Evolutionary conservation across 441 rosid species (phyloP).

Genomic region (Viola pubescens): DNA sequence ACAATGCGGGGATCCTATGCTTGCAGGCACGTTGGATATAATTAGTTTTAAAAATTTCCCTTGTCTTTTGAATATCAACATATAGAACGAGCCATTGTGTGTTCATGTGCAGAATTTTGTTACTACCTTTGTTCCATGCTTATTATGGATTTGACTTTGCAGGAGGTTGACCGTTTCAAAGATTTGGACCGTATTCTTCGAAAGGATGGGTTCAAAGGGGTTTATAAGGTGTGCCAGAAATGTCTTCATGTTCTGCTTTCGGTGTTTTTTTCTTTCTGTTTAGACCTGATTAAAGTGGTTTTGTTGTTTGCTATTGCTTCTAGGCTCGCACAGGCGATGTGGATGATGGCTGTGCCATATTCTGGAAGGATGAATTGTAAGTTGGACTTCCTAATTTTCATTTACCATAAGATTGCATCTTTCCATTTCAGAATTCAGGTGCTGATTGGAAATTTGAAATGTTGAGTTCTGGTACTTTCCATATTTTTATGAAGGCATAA

Average conservation of each 20-base stretch:
- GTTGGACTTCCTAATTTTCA: conserved; percentile 7
- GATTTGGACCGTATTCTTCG: conserved; percentile 50
- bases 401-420: not conserved
- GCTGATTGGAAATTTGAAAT: not conserved
- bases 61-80: not conserved
- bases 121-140: too few species aligned
- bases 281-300: conserved; percentile 10
- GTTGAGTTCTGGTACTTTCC: not conserved
- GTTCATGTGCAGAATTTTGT: too few species aligned
- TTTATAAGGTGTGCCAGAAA: conserved; percentile 53
- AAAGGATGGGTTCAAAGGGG: conserved; percentile 65
- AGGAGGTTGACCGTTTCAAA: conserved; percentile 90
- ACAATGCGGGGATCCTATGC: conserved; percentile 70
- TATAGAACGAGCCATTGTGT: too few species aligned
- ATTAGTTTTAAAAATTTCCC: not conserved
- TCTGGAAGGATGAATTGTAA: conserved; percentile 77
- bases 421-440: not conserved
- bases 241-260: not conserved
- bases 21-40: conserved; percentile 60
- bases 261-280: not conserved
- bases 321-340: conserved; percentile 90
- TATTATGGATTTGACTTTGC: conserved; percentile 9
- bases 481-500: conserved; percentile 2
- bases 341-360: conserved; percentile 83
- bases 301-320: conserved; percentile 16